Evolutionary conservation across 805 yeast species (phyloP), one percentile per base, ranked within the genome.

Genomic region (Pichia exigua): DNA sequence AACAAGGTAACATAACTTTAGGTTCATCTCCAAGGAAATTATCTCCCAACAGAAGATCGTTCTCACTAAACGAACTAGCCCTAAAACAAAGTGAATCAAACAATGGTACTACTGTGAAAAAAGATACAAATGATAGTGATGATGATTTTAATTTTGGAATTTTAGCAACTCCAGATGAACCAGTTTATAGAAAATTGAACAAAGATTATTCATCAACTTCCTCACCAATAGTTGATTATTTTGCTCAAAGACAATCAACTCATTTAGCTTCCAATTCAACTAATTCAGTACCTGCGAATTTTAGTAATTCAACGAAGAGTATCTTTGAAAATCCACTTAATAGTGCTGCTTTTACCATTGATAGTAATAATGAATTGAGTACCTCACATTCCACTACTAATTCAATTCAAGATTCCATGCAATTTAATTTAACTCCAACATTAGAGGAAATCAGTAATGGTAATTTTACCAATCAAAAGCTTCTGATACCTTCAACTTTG

Each of bases 1-100:
- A 44, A 3, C 27, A 46, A 20, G 47, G 44, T 8, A 24, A 38
- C 12, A 27, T 45, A 51, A 59, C 65, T 11, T 47, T 61, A 40
- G 69, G 69, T 3, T 66, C 70, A 20, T 64, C 69, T 15, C 70
- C 70, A 20, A 51, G 70, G 42, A 64, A 47, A 45, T 48, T 49
- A 2, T 63, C 68, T 3, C 66, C 68, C 3, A 60, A 54, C 27
- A 52, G 60, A 20, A 43, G 39, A n/a, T 35, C 39, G 7, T 35
- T 35, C n/a, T 35, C 39, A 17, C 17, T 35, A 35, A 35, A 35
- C 17, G 39, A 35, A 35, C 39, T 35, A 15, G 39, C 39, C 3
- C 10, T 35, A n/a, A 35, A 35, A 35, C 17, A 17, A n/a, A 35
- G 18, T 35, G 20, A 7, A 11, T 35, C 20, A 35, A 35, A n/a